A percentile compares a stretch with the other conserved stretches of the same genome.
Conservation (phyloP, 768 basidiomycete genomes). For the Floccularia luteovirens region DNA sequence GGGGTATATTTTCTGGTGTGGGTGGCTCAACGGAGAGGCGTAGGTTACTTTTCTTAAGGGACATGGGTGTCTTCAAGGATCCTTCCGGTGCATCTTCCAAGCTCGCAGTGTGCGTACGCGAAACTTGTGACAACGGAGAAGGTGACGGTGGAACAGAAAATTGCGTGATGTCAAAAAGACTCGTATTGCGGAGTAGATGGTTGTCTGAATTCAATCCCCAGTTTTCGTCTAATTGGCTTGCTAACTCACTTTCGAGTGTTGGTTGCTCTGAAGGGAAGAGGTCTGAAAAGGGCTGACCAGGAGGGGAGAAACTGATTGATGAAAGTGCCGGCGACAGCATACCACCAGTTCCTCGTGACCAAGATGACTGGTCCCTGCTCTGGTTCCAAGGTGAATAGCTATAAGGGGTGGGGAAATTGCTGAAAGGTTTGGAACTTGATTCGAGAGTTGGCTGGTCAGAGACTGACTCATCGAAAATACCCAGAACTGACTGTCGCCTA, state of each 20-base stretch:
- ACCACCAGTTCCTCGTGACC: constrained; percentile 16
- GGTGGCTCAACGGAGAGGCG: constrained; percentile 35
- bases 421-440: constrained; percentile 4
- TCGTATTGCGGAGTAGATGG: constrained; percentile 43
- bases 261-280: constrained; percentile 14
- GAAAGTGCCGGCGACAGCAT: constrained; percentile 28
- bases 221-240: constrained; percentile 40
- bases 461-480: constrained; percentile 44
- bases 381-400: constrained; percentile 22
- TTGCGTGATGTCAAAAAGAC: constrained; percentile 45
- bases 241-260: constrained; percentile 54
- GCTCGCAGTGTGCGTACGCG: no score
- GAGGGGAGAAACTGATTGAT: constrained; percentile 18
- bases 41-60: constrained; percentile 14
- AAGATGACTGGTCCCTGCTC: constrained; percentile 15
- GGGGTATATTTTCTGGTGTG: constrained; percentile 22
- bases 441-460: constrained; percentile 7
- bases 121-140: constrained; percentile 15
- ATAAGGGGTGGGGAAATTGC: constrained; percentile 19
- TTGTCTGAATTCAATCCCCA: constrained; percentile 27
- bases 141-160: constrained; percentile 35
- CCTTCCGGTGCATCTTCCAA: no score
- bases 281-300: constrained; percentile 12
- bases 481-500: constrained; percentile 50
- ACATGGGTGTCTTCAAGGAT: constrained; percentile 10